Conservation (phyloP, 345 rosid genomes). For the Euphorbia peplus region DNA sequence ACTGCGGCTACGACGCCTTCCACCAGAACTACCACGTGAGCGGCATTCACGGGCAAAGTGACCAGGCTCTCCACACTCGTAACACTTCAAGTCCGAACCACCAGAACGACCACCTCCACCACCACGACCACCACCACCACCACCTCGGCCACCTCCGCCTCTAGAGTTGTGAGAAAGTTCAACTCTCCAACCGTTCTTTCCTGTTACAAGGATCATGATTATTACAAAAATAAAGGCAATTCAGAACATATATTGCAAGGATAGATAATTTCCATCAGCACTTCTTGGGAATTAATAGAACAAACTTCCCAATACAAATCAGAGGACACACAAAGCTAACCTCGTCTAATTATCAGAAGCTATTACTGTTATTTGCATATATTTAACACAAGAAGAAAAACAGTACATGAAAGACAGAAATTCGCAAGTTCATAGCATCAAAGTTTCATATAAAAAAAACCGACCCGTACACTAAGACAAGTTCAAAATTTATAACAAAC, state of each 20-base stretch:
- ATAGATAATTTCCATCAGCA: background rate
- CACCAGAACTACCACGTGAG: slow-evolving; percentile 54
- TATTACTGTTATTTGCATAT: background rate
- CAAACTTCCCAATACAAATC: background rate
- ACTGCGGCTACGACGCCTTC: slow-evolving; percentile 78
- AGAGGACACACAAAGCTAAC: background rate
- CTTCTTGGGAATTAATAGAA: background rate
- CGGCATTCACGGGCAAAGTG: slow-evolving; percentile 94
- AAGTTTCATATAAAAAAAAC: background rate
- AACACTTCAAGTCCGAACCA: slow-evolving; percentile 85
- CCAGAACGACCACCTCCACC: slow-evolving; percentile 77
- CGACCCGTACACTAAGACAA: background rate
- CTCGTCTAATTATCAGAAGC: background rate
- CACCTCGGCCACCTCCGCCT: slow-evolving; percentile 27
- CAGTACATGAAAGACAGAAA: background rate
- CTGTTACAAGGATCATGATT: slow-evolving; percentile 26
- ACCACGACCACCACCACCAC: slow-evolving; percentile 31
- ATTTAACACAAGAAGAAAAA: background rate
- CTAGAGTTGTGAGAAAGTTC: slow-evolving; percentile 83
- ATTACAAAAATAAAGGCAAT: background rate
- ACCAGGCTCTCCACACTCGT: slow-evolving; percentile 89
- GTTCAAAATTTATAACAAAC: background rate
- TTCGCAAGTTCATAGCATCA: background rate
- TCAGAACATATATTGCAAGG: background rate
- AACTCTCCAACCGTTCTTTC: slow-evolving; percentile 91